Percentiles rank a stretch among this genome's conserved stretches.
Conservation (phyloP, 306 rosid genomes). For the Rosa chinensis region DNA sequence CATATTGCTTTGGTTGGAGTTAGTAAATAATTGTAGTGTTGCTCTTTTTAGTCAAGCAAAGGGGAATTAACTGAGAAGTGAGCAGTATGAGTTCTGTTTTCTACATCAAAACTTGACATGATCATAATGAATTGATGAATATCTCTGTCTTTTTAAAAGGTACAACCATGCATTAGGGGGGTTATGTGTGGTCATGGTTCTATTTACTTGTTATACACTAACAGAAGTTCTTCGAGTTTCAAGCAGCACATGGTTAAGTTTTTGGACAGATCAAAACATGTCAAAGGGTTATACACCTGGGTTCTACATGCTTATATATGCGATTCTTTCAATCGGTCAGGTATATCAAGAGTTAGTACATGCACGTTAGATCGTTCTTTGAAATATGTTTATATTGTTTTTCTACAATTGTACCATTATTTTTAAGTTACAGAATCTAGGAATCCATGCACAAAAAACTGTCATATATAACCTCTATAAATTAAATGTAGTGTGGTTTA, state of each 20-base stretch:
- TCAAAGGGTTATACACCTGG: slow-evolving; percentile 47
- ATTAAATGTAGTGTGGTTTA: background rate
- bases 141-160: slow-evolving; percentile 37
- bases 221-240: slow-evolving; percentile 78
- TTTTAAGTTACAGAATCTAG: background rate
- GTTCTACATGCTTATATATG: slow-evolving; percentile 67
- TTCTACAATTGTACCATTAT: slow-evolving; percentile 1
- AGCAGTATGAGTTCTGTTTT: background rate
- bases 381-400: background rate
- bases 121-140: background rate
- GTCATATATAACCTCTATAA: background rate
- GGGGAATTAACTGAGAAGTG: background rate
- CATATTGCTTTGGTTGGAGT: background rate
- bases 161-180: slow-evolving; percentile 86
- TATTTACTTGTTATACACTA: slow-evolving; percentile 53
- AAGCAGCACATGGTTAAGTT: slow-evolving; percentile 80
- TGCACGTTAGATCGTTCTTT: background rate
- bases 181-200: slow-evolving; percentile 63
- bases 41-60: background rate
- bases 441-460: background rate
- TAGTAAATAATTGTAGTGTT: background rate
- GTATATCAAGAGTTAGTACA: slow-evolving; percentile 34
- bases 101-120: background rate
- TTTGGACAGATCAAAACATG: slow-evolving; percentile 71
- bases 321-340: slow-evolving; percentile 73